Percentiles rank a stretch among this genome's conserved stretches.
These are phyloP conservation scores for Eucalyptus sideroxylon DNA, from an alignment of 345 rosid species.

Conservation along the genomic window DNA sequence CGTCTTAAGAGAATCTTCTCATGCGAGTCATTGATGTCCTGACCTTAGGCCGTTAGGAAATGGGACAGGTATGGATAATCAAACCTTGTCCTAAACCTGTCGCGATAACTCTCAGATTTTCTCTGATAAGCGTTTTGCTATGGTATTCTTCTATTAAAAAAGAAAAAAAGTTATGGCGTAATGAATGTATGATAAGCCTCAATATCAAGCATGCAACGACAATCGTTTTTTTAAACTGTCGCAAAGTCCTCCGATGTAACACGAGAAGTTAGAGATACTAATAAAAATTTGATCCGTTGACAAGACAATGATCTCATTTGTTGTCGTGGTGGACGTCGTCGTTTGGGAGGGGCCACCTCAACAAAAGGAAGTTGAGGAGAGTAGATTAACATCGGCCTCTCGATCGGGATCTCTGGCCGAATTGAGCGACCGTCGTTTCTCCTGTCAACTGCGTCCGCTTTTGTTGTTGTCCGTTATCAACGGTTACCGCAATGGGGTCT, in stretches of 20 bases:
- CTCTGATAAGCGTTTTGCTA: not conserved
- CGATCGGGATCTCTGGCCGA: not conserved
- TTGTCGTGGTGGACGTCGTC: not conserved
- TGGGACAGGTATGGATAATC: not conserved
- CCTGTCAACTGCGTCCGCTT: too few species aligned
- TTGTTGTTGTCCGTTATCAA: not conserved
- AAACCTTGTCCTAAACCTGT: not conserved
- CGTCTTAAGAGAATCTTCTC: not conserved
- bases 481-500: not conserved
- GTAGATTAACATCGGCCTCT: not conserved
- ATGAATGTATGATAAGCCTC: not conserved
- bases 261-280: not conserved
- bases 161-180: not conserved
- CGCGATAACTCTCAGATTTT: not conserved
- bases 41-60: not conserved
- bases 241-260: not conserved
- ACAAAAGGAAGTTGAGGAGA: not conserved
- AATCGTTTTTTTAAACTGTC: not conserved
- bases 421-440: not conserved
- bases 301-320: not conserved
- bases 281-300: not conserved
- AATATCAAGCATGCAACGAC: not conserved
- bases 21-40: not conserved
- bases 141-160: not conserved
- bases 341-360: not conserved